A percentile compares a stretch with the other conserved stretches of the same genome.
phyloP scores from a whole-genome alignment of 2,329 filamentous ascomycete species.

The Penicillium sp. region DNA sequence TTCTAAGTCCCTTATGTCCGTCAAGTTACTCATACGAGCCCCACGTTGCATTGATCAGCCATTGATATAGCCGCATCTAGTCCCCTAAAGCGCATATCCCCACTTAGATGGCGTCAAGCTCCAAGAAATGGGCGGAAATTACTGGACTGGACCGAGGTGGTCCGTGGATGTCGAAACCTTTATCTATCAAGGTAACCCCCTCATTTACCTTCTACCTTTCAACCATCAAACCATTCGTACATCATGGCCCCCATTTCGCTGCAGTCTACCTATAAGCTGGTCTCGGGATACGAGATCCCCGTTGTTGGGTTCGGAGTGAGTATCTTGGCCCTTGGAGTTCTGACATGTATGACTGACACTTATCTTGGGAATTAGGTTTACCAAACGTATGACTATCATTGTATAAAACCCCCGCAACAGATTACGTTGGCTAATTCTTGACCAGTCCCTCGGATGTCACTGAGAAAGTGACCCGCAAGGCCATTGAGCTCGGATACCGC shows the following conservation, averaged over 20 bases:
- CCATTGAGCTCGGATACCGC: slow-evolving; percentile 55
- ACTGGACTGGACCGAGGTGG: slow-evolving; percentile 12
- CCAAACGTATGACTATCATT: slow-evolving; percentile 32
- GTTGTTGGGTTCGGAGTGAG: slow-evolving; percentile 43
- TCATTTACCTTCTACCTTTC: not conserved
- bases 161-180: slow-evolving; percentile 3
- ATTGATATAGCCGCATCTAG: slow-evolving; percentile 4
- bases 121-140: slow-evolving; percentile 10
- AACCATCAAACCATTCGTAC: not conserved
- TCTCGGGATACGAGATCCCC: slow-evolving; percentile 41
- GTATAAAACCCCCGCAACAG: not conserved
- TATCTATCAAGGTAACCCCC: not conserved
- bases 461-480: slow-evolving; percentile 57
- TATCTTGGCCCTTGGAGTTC: not conserved
- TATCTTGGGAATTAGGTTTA: slow-evolving; percentile 30
- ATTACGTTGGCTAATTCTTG: not conserved
- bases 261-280: slow-evolving; percentile 38
- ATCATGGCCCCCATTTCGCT: slow-evolving; percentile 28
- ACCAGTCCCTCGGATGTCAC: slow-evolving; percentile 53
- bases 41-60: slow-evolving; percentile 8
- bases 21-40: not conserved
- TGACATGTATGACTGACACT: slow-evolving; percentile 8
- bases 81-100: not conserved
- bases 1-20: not conserved
- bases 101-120: slow-evolving; percentile 11